phyloP scores from a whole-genome alignment of 371 early-diverging fungal species.

The Modicella reniformis region DNA sequence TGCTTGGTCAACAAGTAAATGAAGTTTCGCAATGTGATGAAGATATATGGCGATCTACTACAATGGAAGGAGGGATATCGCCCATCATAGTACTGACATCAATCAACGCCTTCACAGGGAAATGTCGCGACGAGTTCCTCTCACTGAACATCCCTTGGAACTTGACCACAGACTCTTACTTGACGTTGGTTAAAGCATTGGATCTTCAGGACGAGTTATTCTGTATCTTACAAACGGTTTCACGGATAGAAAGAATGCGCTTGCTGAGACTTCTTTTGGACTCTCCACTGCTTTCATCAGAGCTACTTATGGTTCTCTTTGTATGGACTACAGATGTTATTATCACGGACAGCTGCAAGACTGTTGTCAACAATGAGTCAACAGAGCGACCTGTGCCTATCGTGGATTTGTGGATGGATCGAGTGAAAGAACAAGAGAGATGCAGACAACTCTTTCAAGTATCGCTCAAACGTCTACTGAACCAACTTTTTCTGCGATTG shows the following conservation, averaged over 20 bases:
- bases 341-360: neutral
- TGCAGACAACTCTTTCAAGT: constrained; percentile 16
- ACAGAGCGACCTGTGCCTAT: neutral
- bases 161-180: constrained; percentile 20
- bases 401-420: constrained; percentile 7
- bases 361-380: neutral
- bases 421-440: constrained; percentile 2
- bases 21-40: no score
- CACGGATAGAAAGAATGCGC: constrained; percentile 11
- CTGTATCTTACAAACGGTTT: constrained; percentile 9
- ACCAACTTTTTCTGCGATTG: constrained; percentile 15
- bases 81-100: neutral
- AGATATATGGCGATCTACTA: no score
- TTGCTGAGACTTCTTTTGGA: constrained; percentile 15
- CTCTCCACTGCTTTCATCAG: constrained; percentile 7
- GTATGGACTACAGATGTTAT: constrained; percentile 22
- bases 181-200: constrained; percentile 18
- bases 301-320: constrained; percentile 16
- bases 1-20: constrained; percentile 44
- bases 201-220: constrained; percentile 18
- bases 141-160: constrained; percentile 30
- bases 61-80: no score
- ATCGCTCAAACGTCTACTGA: constrained; percentile 13
- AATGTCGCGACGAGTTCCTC: constrained; percentile 45
- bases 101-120: constrained; percentile 14